phyloP scores from a whole-genome alignment of 2,329 filamentous ascomycete genomes.

The Aspergillus sp. region DNA sequence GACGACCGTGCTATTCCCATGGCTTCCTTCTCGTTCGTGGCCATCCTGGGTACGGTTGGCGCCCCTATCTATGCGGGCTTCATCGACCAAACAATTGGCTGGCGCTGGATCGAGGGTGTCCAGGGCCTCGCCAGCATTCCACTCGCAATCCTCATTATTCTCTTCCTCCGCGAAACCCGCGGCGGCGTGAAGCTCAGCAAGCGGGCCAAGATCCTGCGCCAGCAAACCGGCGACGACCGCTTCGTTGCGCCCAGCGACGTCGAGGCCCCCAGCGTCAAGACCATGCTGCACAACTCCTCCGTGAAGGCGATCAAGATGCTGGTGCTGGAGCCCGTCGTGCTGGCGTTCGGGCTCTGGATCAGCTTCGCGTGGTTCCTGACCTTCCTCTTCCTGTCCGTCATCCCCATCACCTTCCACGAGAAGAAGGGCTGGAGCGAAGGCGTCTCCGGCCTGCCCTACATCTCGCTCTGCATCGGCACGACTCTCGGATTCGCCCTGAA shows the following conservation, averaged over 20 bases:
- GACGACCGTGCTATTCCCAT: conserved; percentile 39
- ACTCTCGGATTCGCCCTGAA: conserved; percentile 42
- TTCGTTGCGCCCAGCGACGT: conserved; percentile 45
- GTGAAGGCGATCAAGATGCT: conserved; percentile 45
- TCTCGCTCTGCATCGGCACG: conserved; percentile 41
- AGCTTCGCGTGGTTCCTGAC: conserved; percentile 46
- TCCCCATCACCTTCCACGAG: conserved; percentile 43
- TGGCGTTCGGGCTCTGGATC: conserved; percentile 45
- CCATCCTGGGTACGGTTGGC: conserved; percentile 44
- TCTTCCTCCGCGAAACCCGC: conserved; percentile 41
- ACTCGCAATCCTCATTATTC: conserved; percentile 35
- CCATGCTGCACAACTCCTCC: conserved; percentile 34
- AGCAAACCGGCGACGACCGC: conserved; percentile 40
- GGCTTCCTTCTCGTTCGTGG: conserved; percentile 41
- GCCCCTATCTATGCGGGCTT: conserved; percentile 47
- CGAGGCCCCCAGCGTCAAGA: conserved; percentile 40
- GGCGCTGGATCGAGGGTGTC: conserved; percentile 47
- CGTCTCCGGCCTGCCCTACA: conserved; percentile 43
- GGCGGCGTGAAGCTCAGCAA: conserved; percentile 40
- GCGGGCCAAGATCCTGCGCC: conserved; percentile 40
- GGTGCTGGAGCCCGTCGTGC: conserved; percentile 41
- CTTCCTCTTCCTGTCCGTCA: conserved; percentile 46
- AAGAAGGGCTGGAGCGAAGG: conserved; percentile 46
- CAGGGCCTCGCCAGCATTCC: conserved; percentile 45
- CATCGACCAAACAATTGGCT: conserved; percentile 44